Base-by-base conservation (phyloP, 306 rosid species). In the Gastrolobium villosum region DNA sequence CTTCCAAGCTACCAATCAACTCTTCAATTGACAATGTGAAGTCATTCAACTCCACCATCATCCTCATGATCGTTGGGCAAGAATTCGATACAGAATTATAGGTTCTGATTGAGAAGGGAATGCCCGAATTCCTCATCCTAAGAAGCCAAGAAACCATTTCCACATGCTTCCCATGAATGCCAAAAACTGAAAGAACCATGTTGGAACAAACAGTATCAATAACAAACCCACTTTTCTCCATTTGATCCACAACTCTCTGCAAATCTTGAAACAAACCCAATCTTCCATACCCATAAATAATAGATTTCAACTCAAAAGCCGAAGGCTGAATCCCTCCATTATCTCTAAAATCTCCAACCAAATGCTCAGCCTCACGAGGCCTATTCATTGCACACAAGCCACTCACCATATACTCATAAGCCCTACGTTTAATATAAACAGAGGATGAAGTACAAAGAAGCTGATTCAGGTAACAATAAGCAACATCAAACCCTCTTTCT, bases 101-200 rank as follows among this genome's bases (percentile, higher is more conserved):
- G 2, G 97, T 92, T 82, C 98, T 88, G 1, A 87, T n/a, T 0
- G 95, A 90, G 83, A 88, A 90, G 3, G 90, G 87, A 76, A 87
- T 75, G 5, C 70, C 20, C 0, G 66, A 83, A 20, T 31, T 74
- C 46, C 81, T 89, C 95, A 90, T 87, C 57, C 65, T 92, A 77
- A 7, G 70, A 73, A 92, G 93, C 97, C 97, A 90, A 15, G 14
- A n/a, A 39, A 72, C 86, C 97, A 94, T 87, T 26, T 85, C 65
- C 9, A 70, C 72, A 55, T 86, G 88, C 78, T 94, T 90, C n/a
- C 82, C 81, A 28, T 87, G 89, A 78, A 70, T 57, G 54, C 96
- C 98, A 57, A 88, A 92, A 0, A 89, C 63, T 0, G 98, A 89
- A 76, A 94, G 90, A 76, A 92, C 85, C 97, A 94, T 92, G 14